Evolutionary conservation across 1,284 basidiomycete genomes (phyloP), one percentile per base, ranked within the genome.

Genomic region (Mycosarcoma maydis): DNA sequence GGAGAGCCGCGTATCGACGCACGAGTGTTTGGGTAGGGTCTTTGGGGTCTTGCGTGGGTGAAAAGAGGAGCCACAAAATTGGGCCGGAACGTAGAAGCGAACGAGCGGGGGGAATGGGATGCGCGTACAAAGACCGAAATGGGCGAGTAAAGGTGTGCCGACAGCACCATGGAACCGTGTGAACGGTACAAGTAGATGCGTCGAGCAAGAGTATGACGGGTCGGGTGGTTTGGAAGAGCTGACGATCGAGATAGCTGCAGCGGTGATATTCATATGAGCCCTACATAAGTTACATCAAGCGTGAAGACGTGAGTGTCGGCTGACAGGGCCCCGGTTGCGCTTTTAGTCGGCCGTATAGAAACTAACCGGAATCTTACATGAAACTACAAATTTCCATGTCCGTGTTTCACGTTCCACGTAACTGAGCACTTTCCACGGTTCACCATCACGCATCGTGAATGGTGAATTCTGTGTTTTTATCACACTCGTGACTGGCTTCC

Each of bases 301-400:
- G n/a, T n/a, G n/a, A n/a, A n/a, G n/a, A n/a, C n/a, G n/a, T n/a
- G n/a, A n/a, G 41, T 43, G 53, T 65, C 61, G 61, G 61, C 23
- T 49, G 54, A 65, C 45, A 52, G 43, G 61, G 45, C 23, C 45
- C 60, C 54, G 60, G 37, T n/a, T n/a, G n/a, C n/a, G n/a, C n/a
- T 20, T 26, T 24, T 42, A 9, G 11, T 24, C 10, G 13, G 16
- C 42, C 33, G 42, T 24, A 4, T 36, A 29, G 24, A 30, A 33
- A 24, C 26, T 9, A 22, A 14, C 22, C 17, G 8, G 6, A 8
- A 17, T 3, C 22, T n/a, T n/a, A n/a, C n/a, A n/a, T n/a, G n/a
- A n/a, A n/a, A 14, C 29, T 30, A 30, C 29, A 30, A 30, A 30
- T n/a, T n/a, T n/a, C n/a, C n/a, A n/a, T n/a, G n/a, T n/a, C n/a